Evolutionary conservation across 1,284 basidiomycete species (phyloP).

Genomic region (Apiotrichum laibachii): DNA sequence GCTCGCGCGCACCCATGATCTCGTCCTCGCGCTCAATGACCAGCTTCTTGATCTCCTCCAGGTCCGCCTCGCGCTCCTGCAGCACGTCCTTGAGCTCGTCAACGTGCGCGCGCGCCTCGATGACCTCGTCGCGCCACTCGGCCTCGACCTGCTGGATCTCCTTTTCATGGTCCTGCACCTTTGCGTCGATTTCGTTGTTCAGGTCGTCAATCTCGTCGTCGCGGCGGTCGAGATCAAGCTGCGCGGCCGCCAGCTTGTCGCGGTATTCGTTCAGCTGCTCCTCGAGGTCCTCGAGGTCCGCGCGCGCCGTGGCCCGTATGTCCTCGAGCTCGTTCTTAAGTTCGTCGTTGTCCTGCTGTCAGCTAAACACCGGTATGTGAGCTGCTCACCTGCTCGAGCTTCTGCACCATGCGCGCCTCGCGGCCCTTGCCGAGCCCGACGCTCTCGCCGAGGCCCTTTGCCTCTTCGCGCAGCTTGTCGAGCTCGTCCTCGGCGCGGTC

Average conservation of each 20-base stretch:
- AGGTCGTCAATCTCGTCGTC: conserved; percentile 51
- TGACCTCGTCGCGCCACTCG: conserved; percentile 48
- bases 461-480: conserved; percentile 60
- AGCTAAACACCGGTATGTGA: neutral
- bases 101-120: conserved; percentile 43
- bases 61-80: conserved; percentile 39
- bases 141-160: conserved; percentile 46
- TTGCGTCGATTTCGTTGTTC: conserved; percentile 48
- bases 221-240: conserved; percentile 48
- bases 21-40: conserved; percentile 42
- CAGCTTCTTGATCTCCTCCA: conserved; percentile 37
- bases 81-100: conserved; percentile 50
- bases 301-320: conserved; percentile 15
- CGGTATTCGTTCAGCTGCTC: conserved; percentile 48
- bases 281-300: conserved; percentile 43
- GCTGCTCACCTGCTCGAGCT: conserved; percentile 63
- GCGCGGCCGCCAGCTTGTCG: conserved; percentile 46
- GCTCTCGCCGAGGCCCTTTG: conserved; percentile 27
- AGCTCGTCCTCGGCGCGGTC: conserved; percentile 59
- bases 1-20: conserved; percentile 31
- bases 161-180: conserved; percentile 44
- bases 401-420: conserved; percentile 59
- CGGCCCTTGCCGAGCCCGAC: conserved; percentile 56
- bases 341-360: conserved; percentile 27
- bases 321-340: conserved; percentile 36